phyloP scores from a whole-genome alignment of 2,329 filamentous ascomycete species.

The Aspergillus aculeatus region DNA sequence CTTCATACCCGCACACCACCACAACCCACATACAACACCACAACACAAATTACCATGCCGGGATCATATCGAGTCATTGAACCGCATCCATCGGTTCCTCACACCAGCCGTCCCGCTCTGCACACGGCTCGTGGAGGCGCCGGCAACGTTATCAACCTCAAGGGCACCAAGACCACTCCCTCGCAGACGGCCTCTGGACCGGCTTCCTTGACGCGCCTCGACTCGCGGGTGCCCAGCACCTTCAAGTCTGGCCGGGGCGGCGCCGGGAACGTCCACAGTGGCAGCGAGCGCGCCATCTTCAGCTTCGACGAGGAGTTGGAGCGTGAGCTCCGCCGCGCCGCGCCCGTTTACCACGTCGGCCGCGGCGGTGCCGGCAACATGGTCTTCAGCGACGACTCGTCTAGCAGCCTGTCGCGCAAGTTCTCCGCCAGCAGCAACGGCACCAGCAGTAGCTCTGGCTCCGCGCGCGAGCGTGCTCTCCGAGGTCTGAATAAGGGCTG shows the following conservation, averaged over 20 bases:
- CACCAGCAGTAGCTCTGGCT: constrained; percentile 38
- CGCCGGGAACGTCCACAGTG: constrained; percentile 55
- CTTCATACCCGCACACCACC: background rate
- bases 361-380: constrained; percentile 61
- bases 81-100: constrained; percentile 59
- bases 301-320: constrained; percentile 66
- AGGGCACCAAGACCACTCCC: constrained; percentile 52
- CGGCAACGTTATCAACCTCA: constrained; percentile 57
- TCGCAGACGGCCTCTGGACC: constrained; percentile 44
- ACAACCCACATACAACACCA: constrained; percentile 5
- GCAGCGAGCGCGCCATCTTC: constrained; percentile 60
- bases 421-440: constrained; percentile 36
- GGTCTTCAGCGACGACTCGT: constrained; percentile 30
- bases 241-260: constrained; percentile 54
- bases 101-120: constrained; percentile 48
- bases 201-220: constrained; percentile 52
- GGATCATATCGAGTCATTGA: constrained; percentile 57
- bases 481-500: constrained; percentile 41
- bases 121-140: constrained; percentile 58
- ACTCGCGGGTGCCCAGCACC: constrained; percentile 41
- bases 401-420: constrained; percentile 35
- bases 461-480: constrained; percentile 34
- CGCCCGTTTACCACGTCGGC: constrained; percentile 64
- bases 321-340: constrained; percentile 55
- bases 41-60: constrained; percentile 29